Evolutionary conservation across 768 basidiomycete genomes (phyloP).

Genomic region (Dioszegia aurantiaca): DNA sequence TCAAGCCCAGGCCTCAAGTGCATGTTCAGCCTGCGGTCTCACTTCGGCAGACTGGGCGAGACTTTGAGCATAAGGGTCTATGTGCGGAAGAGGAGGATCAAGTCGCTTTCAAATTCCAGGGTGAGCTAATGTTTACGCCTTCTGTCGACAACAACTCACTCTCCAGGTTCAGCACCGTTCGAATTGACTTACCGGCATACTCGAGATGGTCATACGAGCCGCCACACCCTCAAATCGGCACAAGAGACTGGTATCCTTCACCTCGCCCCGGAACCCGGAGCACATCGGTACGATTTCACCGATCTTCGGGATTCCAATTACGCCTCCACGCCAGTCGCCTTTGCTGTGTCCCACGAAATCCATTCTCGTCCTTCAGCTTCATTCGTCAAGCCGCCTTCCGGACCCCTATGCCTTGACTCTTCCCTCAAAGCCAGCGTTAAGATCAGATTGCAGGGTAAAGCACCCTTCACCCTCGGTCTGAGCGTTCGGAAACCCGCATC

Average conservation of each 20-base stretch:
- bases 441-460: constrained; percentile 74
- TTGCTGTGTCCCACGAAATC: constrained; percentile 79
- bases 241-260: constrained; percentile 44
- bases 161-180: constrained; percentile 80
- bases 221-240: constrained; percentile 38
- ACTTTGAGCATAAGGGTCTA: constrained; percentile 60
- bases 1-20: constrained; percentile 75
- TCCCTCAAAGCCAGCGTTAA: constrained; percentile 68
- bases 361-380: constrained; percentile 73
- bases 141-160: too few relatives aligned
- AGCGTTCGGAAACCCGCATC: constrained; percentile 67
- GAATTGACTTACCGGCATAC: constrained; percentile 87
- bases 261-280: constrained; percentile 66
- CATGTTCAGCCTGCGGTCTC: constrained; percentile 53
- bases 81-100: constrained; percentile 79
- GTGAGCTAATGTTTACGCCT: constrained; percentile 56
- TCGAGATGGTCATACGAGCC: constrained; percentile 21
- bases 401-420: constrained; percentile 68
- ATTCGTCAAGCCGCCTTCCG: constrained; percentile 67
- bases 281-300: constrained; percentile 84
- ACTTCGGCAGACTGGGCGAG: constrained; percentile 2
- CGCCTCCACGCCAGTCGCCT: constrained; percentile 55
- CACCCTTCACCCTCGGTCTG: constrained; percentile 77
- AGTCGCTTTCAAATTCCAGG: constrained; percentile 77
- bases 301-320: constrained; percentile 78